These are phyloP conservation scores for Daldinia sp. DNA, from an alignment of 2,329 filamentous ascomycete species.

Conservation along the genomic window DNA sequence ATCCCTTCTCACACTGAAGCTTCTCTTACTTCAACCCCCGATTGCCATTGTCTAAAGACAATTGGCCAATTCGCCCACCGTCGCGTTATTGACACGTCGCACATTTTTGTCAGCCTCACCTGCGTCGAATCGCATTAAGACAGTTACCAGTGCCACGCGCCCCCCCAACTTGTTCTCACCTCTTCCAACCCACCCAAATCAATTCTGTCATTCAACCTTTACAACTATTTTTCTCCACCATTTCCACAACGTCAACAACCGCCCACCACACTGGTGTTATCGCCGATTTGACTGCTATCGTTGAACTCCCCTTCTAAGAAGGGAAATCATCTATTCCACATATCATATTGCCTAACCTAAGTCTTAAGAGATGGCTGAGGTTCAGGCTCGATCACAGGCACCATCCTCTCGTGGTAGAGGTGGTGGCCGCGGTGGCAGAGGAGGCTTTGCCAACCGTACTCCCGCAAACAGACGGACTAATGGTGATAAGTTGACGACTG, in stretches of 20 bases:
- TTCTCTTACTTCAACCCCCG: constrained; percentile 27
- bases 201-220: constrained; percentile 44
- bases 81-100: constrained; percentile 45
- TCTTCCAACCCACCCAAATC: constrained; percentile 34
- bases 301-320: constrained; percentile 49
- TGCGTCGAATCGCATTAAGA: constrained; percentile 26
- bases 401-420: constrained; percentile 89
- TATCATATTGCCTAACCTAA: constrained; percentile 50
- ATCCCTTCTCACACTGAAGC: constrained; percentile 31
- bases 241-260: constrained; percentile 32
- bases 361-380: constrained; percentile 86
- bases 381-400: constrained; percentile 78
- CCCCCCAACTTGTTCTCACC: constrained; percentile 35
- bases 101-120: constrained; percentile 37
- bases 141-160: constrained; percentile 39
- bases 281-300: constrained; percentile 47
- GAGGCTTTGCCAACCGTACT: constrained; percentile 77
- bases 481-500: constrained; percentile 73
- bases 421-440: constrained; percentile 86
- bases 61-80: constrained; percentile 48
- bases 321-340: constrained; percentile 47
- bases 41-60: constrained; percentile 48
- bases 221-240: constrained; percentile 41
- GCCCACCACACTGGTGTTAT: constrained; percentile 36
- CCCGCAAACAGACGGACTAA: constrained; percentile 69